Percentiles rank a stretch among this genome's conserved stretches.
Evolutionary conservation across 306 rosid species (phyloP).

Genomic region (Rosa multiflora): DNA sequence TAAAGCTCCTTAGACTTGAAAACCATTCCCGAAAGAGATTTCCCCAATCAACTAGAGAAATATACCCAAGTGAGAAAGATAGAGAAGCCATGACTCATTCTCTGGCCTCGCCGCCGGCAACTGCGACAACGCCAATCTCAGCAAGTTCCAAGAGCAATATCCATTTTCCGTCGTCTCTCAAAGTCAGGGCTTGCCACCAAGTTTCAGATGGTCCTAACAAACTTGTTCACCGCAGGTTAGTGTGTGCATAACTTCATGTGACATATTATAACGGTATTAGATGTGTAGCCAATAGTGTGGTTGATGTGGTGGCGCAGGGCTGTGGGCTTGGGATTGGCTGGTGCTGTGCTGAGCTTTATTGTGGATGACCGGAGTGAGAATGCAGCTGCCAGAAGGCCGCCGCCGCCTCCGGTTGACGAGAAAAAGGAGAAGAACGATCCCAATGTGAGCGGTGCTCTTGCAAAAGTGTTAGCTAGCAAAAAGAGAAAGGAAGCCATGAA

Average conservation of each 20-base stretch:
- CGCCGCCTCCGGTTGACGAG: slow-evolving; percentile 64
- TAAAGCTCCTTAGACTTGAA: slow-evolving; percentile 20
- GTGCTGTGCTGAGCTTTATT: slow-evolving; percentile 39
- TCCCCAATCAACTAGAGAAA: background rate
- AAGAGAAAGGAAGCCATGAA: slow-evolving; percentile 92
- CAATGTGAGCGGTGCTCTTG: slow-evolving; percentile 69
- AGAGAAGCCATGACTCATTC: slow-evolving; percentile 52
- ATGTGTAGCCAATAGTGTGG: background rate
- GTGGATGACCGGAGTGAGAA: slow-evolving; percentile 39
- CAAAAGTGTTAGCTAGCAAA: slow-evolving; percentile 85
- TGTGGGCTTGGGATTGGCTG: slow-evolving; percentile 49
- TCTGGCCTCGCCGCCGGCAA: slow-evolving; percentile 41
- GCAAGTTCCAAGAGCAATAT: slow-evolving; percentile 17
- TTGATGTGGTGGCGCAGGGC: slow-evolving; percentile 36
- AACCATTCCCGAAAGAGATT: slow-evolving; percentile 28
- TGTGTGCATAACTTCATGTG: background rate
- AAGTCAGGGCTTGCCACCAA: slow-evolving; percentile 24
- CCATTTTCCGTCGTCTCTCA: slow-evolving; percentile 10
- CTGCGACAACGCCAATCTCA: slow-evolving; percentile 33
- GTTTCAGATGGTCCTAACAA: slow-evolving; percentile 8
- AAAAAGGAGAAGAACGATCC: slow-evolving; percentile 62
- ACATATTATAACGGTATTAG: background rate
- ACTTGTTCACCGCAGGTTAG: slow-evolving; percentile 48
- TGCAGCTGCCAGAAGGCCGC: slow-evolving; percentile 71
- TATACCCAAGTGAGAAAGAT: background rate